Base-by-base conservation (phyloP, 2,329 filamentous ascomycete species). In the Xenoacremonium recifei region DNA sequence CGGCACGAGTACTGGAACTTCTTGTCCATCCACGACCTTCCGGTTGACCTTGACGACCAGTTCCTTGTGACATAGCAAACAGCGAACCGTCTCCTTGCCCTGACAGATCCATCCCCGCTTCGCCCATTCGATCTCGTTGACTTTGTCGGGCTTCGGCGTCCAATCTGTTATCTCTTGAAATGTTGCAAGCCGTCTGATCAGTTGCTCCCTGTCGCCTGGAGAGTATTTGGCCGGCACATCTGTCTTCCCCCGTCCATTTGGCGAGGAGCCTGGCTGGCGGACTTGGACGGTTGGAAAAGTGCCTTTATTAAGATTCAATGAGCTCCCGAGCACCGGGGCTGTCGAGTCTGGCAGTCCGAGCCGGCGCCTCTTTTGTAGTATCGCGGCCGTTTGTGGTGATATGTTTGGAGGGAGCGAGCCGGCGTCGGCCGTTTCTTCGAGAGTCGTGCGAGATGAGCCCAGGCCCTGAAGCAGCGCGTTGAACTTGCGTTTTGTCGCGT, bases 41-140 rank as follows among this genome's bases (percentile, higher is more conserved):
- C 75, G 75, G 55, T 79, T 84, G 23, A 95, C 71, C 66, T 87
- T 89, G 39, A 97, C 87, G 4, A 93, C 79, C 30, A 96, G 74
- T 55, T 95, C 87, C 56, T 86, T 85, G 59, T 85, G 85, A 59
- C 93, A 99, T 3, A 91, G 81, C 30, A 86, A 84, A 62, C 93
- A 99, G 15, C 83, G 81, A 13, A 97, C 89, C 4, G 87, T 87
- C 65, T 95, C 90, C 50, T 83, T 82, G 54, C 85, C 85, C 34
- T 86, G 82, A 57, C 92, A 96, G 4, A 85, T 76, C 92, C 93
- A 99, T 1, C 92, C 92, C 44, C 87, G 75, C 71, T 92, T 96
- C 1, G 91, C 91, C 93, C 93, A 99, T 63, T 90, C 86, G 6
- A 96, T 83, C 67, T 97, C 93, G 60, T 82, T 89, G 54, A 97